Evolutionary conservation across 1,284 basidiomycete genomes (phyloP).

Genomic region (Wolfiporia cocos): DNA sequence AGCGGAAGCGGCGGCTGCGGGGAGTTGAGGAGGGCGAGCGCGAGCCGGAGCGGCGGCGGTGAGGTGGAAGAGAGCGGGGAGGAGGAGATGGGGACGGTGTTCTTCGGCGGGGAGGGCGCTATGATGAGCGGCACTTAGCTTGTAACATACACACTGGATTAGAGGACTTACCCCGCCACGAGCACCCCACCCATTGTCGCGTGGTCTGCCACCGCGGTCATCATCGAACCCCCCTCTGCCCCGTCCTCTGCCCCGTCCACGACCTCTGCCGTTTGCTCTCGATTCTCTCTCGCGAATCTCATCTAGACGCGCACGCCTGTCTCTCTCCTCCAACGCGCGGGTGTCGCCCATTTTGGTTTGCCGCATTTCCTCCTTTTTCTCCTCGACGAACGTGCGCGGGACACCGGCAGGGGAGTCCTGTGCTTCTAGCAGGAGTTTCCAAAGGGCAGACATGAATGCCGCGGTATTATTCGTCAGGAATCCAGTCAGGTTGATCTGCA

Average conservation of each 20-base stretch:
- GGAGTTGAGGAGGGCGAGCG: constrained; percentile 22
- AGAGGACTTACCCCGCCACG: constrained; percentile 35
- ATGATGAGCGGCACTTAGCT: constrained; percentile 8
- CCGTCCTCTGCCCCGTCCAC: constrained; percentile 29
- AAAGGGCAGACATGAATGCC: constrained; percentile 83
- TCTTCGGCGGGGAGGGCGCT: constrained; percentile 40
- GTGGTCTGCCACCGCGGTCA: constrained; percentile 18
- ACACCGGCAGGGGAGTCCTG: constrained; percentile 88
- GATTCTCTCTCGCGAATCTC: constrained; percentile 58
- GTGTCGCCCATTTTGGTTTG: constrained; percentile 67
- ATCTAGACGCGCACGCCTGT: constrained; percentile 61
- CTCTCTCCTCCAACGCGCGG: constrained; percentile 63
- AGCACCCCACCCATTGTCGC: constrained; percentile 25
- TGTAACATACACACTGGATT: constrained; percentile 12
- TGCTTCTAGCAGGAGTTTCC: constrained; percentile 87
- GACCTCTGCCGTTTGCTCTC: constrained; percentile 36
- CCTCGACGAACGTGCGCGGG: constrained; percentile 89
- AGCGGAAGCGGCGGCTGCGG: constrained; percentile 17
- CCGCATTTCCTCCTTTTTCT: constrained; percentile 93
- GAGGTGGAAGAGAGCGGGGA: constrained; percentile 22
- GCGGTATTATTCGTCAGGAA: constrained; percentile 83
- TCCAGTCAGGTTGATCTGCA: constrained; percentile 92
- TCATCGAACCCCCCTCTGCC: constrained; percentile 21
- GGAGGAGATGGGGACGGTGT: constrained; percentile 30
- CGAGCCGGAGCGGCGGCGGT: constrained; percentile 30